phyloP scores from a whole-genome alignment of 805 yeast genomes.

The Metschnikowia bowlesiae region DNA sequence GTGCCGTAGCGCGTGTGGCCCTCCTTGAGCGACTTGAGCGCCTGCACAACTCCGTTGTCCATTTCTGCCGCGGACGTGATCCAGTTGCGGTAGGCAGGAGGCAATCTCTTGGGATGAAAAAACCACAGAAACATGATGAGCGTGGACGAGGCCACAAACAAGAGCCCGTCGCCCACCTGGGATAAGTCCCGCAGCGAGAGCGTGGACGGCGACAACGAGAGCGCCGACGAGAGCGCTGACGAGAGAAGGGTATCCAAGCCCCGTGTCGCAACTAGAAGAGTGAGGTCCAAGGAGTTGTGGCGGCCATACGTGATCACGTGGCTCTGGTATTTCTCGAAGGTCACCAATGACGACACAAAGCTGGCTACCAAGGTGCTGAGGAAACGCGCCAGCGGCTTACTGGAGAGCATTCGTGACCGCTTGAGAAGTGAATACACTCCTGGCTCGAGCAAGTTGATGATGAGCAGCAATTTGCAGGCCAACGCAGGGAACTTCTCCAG shows the following conservation, averaged over 20 bases:
- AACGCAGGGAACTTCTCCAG: constrained; percentile 33
- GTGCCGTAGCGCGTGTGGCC: constrained; percentile 35
- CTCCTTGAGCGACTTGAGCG: constrained; percentile 28
- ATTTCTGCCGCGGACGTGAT: constrained; percentile 47
- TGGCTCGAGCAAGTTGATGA: constrained; percentile 28
- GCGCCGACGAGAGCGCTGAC: constrained; percentile 2
- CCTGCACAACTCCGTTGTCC: constrained; percentile 36
- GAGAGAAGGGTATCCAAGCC: constrained; percentile 28
- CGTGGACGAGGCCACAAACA: constrained; percentile 27
- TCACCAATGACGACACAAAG: constrained; percentile 23
- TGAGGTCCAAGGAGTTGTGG: constrained; percentile 32
- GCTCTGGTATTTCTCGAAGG: constrained; percentile 31
- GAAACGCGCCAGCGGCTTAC: constrained; percentile 7
- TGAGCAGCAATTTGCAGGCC: constrained; percentile 29
- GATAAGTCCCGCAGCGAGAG: neutral
- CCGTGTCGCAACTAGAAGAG: constrained; percentile 32
- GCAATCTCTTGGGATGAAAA: constrained; percentile 35
- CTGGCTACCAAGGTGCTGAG: constrained; percentile 26
- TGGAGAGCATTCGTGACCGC: neutral
- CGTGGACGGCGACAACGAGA: constrained; percentile 3
- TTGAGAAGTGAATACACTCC: constrained; percentile 17
- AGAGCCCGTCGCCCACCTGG: constrained; percentile 23
- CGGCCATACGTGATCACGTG: constrained; percentile 27
- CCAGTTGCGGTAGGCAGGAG: constrained; percentile 45
- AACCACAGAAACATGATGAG: constrained; percentile 38